Percentiles rank a stretch among this genome's conserved stretches.
Conservation (phyloP, 2,329 filamentous ascomycete species). For the Hypoxylon sp. region DNA sequence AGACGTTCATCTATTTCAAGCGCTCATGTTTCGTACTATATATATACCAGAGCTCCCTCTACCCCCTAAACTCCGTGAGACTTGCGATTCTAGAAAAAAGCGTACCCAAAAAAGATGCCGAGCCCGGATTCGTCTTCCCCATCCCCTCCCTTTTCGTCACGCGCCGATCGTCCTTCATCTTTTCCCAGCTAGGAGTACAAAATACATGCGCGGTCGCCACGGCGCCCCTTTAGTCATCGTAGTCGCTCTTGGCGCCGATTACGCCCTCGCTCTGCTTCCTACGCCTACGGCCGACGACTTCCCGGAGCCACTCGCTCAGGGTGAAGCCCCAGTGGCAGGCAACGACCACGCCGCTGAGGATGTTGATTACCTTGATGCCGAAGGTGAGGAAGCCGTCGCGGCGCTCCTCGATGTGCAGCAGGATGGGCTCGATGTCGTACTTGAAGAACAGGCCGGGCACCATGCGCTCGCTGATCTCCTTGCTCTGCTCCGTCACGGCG, state of each 20-base stretch:
- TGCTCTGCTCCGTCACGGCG: slow-evolving; percentile 90
- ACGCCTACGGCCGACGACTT: slow-evolving; percentile 65
- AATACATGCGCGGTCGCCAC: not conserved
- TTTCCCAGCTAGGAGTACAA: slow-evolving; percentile 17
- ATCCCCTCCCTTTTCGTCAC: slow-evolving; percentile 7
- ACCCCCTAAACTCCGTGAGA: slow-evolving; percentile 15
- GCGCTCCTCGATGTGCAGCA: slow-evolving; percentile 86
- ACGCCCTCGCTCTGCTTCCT: slow-evolving; percentile 63
- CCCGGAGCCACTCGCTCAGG: slow-evolving; percentile 78
- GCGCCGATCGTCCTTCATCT: not conserved
- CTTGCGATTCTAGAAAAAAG: slow-evolving; percentile 17
- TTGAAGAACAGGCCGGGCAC: slow-evolving; percentile 97
- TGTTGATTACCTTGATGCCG: slow-evolving; percentile 86
- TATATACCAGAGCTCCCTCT: slow-evolving; percentile 15
- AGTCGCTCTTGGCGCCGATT: slow-evolving; percentile 60
- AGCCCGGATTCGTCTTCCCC: slow-evolving; percentile 4
- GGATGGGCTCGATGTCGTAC: slow-evolving; percentile 97
- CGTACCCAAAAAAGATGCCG: slow-evolving; percentile 20
- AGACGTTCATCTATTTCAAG: slow-evolving; percentile 3
- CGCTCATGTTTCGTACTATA: slow-evolving; percentile 23
- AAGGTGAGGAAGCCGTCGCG: slow-evolving; percentile 81
- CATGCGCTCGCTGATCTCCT: slow-evolving; percentile 73
- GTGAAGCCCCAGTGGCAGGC: slow-evolving; percentile 95
- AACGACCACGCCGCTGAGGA: slow-evolving; percentile 90
- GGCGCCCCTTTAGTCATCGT: slow-evolving; percentile 50